A percentile compares a stretch with the other conserved stretches of the same genome.
phyloP scores from a whole-genome alignment of 768 basidiomycete genomes.

The Termitomyces titanicus region DNA sequence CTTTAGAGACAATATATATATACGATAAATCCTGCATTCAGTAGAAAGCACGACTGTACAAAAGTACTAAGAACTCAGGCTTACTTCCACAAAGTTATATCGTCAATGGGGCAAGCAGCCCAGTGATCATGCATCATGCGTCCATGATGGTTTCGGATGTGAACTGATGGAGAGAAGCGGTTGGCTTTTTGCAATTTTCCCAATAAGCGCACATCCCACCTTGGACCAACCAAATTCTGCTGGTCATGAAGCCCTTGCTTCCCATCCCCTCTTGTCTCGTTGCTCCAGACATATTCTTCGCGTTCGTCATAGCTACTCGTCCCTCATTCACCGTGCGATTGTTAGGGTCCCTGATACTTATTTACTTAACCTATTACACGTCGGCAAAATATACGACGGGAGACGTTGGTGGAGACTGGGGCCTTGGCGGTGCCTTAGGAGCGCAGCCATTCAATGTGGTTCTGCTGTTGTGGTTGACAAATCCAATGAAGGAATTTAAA shows the following conservation, averaged over 20 bases:
- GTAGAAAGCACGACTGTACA: too few species aligned
- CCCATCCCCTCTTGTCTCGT: not conserved
- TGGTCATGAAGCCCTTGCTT: not conserved
- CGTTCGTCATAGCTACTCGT: not conserved
- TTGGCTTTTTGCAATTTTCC: too few species aligned
- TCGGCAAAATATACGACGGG: not conserved
- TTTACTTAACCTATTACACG: not conserved
- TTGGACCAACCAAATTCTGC: too few species aligned
- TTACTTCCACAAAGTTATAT: too few species aligned
- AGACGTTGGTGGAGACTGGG: not conserved
- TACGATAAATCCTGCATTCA: too few species aligned
- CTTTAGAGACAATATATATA: too few species aligned
- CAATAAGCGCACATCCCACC: too few species aligned
- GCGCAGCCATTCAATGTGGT: not conserved
- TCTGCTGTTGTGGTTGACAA: not conserved
- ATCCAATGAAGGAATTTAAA: constrained; percentile 1
- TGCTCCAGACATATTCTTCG: not conserved
- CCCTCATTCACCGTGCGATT: not conserved
- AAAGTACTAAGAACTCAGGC: too few species aligned
- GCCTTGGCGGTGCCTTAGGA: not conserved
- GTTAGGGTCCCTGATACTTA: not conserved
- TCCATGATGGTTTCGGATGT: too few species aligned
- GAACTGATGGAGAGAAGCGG: too few species aligned
- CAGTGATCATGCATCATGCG: too few species aligned
- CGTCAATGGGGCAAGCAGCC: too few species aligned